Evolutionary conservation across 176 grass and related monocot genomes (phyloP).

Genomic region (Triticum urartu): DNA sequence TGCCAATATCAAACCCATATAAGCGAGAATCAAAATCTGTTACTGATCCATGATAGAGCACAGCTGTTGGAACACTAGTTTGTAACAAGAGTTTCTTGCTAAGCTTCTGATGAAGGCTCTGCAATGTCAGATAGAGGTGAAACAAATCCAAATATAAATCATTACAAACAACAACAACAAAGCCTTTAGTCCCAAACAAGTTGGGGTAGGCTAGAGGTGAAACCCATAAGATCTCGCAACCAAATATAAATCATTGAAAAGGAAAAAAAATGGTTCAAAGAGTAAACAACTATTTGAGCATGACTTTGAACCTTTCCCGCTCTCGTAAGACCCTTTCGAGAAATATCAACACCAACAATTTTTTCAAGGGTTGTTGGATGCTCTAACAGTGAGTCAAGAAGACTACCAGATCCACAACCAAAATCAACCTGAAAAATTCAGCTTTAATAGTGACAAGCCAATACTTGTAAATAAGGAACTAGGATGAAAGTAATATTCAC

Average conservation of each 20-base stretch:
- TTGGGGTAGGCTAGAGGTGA: not conserved
- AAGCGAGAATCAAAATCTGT: slow-evolving; percentile 72
- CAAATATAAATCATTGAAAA: not conserved
- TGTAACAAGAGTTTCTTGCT: slow-evolving; percentile 48
- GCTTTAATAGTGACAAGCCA: slow-evolving; percentile 2
- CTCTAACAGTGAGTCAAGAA: slow-evolving; percentile 84
- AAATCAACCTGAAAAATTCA: slow-evolving; percentile 80
- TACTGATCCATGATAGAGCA: slow-evolving; percentile 88
- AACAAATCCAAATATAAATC: not conserved
- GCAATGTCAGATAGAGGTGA: not conserved
- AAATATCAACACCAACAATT: slow-evolving; percentile 86
- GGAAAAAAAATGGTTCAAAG: slow-evolving; percentile 21
- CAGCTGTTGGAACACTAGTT: slow-evolving; percentile 48
- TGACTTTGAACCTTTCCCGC: slow-evolving; percentile 67
- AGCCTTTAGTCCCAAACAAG: too few relatives aligned
- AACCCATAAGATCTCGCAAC: not conserved
- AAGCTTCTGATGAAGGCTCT: slow-evolving; percentile 80
- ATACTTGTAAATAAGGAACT: slow-evolving; percentile 24
- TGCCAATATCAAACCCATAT: slow-evolving; percentile 79
- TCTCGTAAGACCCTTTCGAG: slow-evolving; percentile 63
- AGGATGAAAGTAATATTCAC: slow-evolving; percentile 38
- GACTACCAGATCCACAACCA: slow-evolving; percentile 91
- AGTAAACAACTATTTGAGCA: not conserved
- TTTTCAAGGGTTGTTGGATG: slow-evolving; percentile 79
- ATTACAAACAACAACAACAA: not conserved